phyloP scores from a whole-genome alignment of 805 yeast genomes.

The Metschnikowia noctiluminum region DNA sequence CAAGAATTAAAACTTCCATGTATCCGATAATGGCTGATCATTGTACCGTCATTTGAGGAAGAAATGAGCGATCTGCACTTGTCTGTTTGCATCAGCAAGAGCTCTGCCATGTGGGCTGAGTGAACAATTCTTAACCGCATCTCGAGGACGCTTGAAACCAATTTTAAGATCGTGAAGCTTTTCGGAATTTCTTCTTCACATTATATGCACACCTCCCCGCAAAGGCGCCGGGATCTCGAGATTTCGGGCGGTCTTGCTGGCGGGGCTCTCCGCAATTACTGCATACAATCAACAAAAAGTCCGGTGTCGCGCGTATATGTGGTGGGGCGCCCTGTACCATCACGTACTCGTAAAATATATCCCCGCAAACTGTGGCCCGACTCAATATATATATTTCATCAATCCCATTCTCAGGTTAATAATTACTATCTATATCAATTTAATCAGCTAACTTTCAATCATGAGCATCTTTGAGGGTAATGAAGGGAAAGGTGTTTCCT shows the following conservation, averaged over 20 bases:
- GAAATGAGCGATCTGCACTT: too few species aligned
- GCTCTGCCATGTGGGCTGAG: too few species aligned
- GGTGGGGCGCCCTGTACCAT: constrained; percentile 1
- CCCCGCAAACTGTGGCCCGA: constrained; percentile 1
- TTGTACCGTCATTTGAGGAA: too few species aligned
- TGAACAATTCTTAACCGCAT: too few species aligned
- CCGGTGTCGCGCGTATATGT: constrained; percentile 1
- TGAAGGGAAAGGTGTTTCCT: constrained; percentile 16
- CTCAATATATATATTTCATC: too few species aligned
- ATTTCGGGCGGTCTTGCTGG: not conserved
- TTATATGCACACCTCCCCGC: constrained; percentile 1
- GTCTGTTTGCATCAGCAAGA: too few species aligned
- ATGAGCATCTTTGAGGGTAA: constrained; percentile 21
- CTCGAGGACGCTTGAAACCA: not conserved
- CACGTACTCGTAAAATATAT: constrained; percentile 1
- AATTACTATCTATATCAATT: not conserved
- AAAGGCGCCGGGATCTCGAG: not conserved
- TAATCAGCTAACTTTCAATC: not conserved
- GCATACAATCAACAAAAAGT: constrained; percentile 3
- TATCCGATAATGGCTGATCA: too few species aligned
- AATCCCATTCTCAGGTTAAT: too few species aligned
- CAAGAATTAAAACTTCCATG: too few species aligned
- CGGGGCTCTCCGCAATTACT: constrained; percentile 6
- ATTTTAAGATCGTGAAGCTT: not conserved
- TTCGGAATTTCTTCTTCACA: not conserved